Conservation (phyloP, 208 protist species). For the Leishmania mexicana region DNA sequence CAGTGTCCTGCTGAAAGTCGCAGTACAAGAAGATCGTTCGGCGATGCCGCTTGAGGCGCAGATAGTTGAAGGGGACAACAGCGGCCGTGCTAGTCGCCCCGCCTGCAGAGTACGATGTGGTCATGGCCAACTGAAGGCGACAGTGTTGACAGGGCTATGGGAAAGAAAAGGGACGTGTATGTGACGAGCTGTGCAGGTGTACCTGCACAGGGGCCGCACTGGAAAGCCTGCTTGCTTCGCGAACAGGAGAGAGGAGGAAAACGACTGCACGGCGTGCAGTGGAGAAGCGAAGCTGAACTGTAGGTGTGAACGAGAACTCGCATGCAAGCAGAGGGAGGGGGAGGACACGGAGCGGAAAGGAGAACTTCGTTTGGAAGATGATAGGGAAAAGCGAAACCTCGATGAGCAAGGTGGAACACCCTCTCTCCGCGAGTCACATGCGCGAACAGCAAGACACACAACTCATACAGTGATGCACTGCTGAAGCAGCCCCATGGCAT, state of each 20-base stretch:
- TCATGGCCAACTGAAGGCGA: slow-evolving; percentile 4
- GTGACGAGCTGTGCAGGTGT: not conserved
- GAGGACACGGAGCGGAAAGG: not conserved
- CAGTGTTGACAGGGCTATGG: not conserved
- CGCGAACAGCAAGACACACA: not conserved
- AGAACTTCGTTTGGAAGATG: not conserved
- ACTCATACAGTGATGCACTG: not conserved
- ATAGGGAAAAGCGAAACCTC: not conserved
- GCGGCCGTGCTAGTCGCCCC: slow-evolving; percentile 10
- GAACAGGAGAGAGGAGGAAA: not conserved
- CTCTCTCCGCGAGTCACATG: not conserved
- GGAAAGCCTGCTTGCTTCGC: not conserved
- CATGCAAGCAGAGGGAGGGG: not conserved
- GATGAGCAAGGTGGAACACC: not conserved
- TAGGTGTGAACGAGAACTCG: not conserved
- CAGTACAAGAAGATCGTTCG: slow-evolving; percentile 89
- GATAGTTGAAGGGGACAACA: slow-evolving; percentile 67
- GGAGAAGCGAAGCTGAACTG: not conserved
- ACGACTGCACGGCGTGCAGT: not conserved
- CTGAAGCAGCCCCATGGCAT: not conserved
- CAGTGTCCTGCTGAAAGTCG: slow-evolving; percentile 89
- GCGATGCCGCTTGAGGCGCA: slow-evolving; percentile 79
- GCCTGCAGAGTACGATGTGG: slow-evolving; percentile 20
- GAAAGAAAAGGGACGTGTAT: slow-evolving; percentile 8
- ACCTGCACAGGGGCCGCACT: not conserved